Base-by-base conservation (phyloP, 768 basidiomycete genomes). In the Tremella mesenterica region DNA sequence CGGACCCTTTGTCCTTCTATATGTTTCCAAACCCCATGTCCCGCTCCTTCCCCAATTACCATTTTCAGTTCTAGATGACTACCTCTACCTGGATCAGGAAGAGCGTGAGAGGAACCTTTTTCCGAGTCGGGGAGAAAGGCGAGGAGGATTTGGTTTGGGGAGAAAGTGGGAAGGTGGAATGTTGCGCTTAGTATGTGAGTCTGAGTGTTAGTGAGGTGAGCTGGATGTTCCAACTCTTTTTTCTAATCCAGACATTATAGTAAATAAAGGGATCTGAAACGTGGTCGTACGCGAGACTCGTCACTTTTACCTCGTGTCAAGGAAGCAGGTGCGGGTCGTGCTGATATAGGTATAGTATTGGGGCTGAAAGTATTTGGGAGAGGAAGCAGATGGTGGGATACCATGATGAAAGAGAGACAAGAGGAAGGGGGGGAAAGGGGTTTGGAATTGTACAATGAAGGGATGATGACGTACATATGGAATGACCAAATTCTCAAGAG, bases 91-190 rank as follows among this genome's bases (percentile, higher is more conserved):
- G 61, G 61, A 44, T 49, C 30, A 1, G 67, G 67, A 4, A 69
- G 56, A 14, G 4, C 4, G 23, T 23, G 48, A 1, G 58, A 51
- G 25, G 39, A 13, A 0, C 44, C 14, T 4, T 50, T 7, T 3
- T 27, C 23, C 1, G 33, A 28, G 14, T 57, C 53, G 20, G 67
- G 67, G 5, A 60, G 33, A 49, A 69, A 69, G 6, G 56, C 29
- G 36, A 65, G 21, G 13, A 61, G 26, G 13, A 69, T 27, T 39
- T 69, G 39, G 48, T 69, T 69, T 21, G 67, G 51, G 25, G 57
- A 57, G 39, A 69, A 61, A 12, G 54, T 50, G 4, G 67, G 67
- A n/a, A 69, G 58, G 36, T 69, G 57, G 58, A 63, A 69, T 3
- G 54, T 59, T n/a, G 48, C 44, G 28, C 47, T 43, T 28, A 60